Evolutionary conservation across 208 protist species (phyloP).

Genomic region (Trypanosoma rangeli): DNA sequence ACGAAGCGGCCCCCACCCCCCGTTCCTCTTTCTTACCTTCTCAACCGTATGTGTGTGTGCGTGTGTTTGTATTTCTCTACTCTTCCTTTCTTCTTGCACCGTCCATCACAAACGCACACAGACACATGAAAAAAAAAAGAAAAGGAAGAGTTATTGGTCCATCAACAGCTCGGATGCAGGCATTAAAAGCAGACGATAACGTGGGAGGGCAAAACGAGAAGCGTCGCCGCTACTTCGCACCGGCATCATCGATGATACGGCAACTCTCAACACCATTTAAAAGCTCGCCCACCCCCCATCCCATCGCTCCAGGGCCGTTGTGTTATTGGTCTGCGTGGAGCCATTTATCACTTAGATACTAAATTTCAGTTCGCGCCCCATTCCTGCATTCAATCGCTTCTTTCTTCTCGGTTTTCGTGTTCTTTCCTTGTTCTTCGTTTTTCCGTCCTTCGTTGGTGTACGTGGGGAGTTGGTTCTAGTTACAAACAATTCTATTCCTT

Average conservation of each 20-base stretch:
- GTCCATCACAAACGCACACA: too few species aligned
- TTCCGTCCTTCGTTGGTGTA: neutral
- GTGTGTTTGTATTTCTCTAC: too few species aligned
- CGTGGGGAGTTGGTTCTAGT: slow-evolving; percentile 1
- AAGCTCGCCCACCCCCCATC: neutral
- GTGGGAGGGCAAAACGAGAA: neutral
- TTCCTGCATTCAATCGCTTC: neutral
- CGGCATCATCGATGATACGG: neutral
- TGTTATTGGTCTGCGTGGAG: neutral
- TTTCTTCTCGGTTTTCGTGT: neutral
- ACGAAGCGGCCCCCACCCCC: too few species aligned
- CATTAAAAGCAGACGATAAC: too few species aligned
- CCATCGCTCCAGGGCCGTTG: neutral
- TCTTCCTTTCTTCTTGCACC: too few species aligned
- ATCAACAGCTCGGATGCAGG: too few species aligned
- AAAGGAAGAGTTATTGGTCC: too few species aligned
- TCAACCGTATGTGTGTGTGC: too few species aligned
- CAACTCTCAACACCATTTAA: neutral
- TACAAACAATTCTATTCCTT: slow-evolving; percentile 22
- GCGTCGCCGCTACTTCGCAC: neutral
- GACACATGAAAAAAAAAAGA: too few species aligned
- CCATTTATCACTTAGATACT: neutral
- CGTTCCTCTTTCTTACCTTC: too few species aligned
- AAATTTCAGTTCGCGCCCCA: neutral
- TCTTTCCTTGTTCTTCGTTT: neutral